Conservation (phyloP, 2,329 filamentous ascomycete species). For the Colletotrichum eremochloae region DNA sequence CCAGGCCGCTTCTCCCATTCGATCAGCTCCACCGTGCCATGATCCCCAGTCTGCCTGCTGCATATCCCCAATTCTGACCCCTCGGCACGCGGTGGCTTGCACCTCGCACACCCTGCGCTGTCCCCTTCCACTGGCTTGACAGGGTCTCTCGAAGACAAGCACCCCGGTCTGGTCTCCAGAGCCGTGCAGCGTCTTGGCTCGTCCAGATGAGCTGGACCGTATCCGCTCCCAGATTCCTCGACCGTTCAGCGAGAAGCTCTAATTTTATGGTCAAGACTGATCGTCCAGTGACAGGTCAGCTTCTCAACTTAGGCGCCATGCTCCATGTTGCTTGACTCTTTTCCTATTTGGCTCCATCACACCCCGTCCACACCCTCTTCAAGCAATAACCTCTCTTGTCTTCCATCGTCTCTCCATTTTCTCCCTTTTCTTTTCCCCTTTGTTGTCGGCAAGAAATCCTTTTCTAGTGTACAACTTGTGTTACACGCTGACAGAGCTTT, state of each 20-base stretch:
- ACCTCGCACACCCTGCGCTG: constrained; percentile 27
- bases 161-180: constrained; percentile 39
- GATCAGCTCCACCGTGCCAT: constrained; percentile 29
- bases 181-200: constrained; percentile 42
- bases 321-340: constrained; percentile 53
- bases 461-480: constrained; percentile 10
- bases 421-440: constrained; percentile 41
- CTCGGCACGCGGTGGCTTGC: constrained; percentile 43
- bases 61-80: constrained; percentile 40
- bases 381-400: constrained; percentile 40
- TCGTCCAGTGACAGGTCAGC: constrained; percentile 59
- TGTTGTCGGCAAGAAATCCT: constrained; percentile 32
- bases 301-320: constrained; percentile 59
- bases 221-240: constrained; percentile 42
- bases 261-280: constrained; percentile 58
- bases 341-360: constrained; percentile 54
- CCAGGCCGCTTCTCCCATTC: constrained; percentile 29
- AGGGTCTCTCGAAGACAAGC: constrained; percentile 38
- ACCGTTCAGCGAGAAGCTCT: constrained; percentile 48
- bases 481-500: constrained; percentile 39
- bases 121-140: constrained; percentile 33
- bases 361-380: constrained; percentile 47
- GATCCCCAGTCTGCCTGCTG: constrained; percentile 30
- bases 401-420: constrained; percentile 44
- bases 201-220: constrained; percentile 43